phyloP scores from a whole-genome alignment of 306 rosid genomes.

The Rubus parviflorus region DNA sequence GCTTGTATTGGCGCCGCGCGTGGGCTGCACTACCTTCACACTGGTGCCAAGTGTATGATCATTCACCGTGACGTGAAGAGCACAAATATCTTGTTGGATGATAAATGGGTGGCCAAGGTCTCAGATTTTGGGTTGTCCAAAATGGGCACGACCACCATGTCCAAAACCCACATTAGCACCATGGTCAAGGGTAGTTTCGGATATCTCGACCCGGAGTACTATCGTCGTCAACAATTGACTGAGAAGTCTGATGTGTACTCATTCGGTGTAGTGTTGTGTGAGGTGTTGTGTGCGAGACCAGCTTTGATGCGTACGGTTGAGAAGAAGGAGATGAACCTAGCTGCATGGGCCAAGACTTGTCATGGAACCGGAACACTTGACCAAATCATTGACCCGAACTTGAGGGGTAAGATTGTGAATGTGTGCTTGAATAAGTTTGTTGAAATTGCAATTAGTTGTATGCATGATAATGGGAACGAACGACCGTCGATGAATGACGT shows the following conservation, averaged over 20 bases:
- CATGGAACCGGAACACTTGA: conserved; percentile 19
- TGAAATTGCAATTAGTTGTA: conserved; percentile 20
- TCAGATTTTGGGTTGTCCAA: conserved; percentile 19
- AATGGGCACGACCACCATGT: neutral
- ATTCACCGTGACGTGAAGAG: conserved; percentile 25
- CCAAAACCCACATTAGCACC: conserved; percentile 23
- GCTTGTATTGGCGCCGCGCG: conserved; percentile 16
- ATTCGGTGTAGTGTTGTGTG: conserved; percentile 52
- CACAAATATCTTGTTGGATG: conserved; percentile 22
- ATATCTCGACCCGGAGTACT: conserved; percentile 37
- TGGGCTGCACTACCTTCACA: conserved; percentile 22
- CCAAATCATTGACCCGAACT: conserved; percentile 37
- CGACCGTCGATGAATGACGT: conserved; percentile 38
- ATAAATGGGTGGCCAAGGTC: conserved; percentile 30
- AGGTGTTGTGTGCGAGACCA: conserved; percentile 44
- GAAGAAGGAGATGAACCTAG: neutral
- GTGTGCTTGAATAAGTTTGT: conserved; percentile 20
- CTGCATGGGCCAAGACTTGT: conserved; percentile 11
- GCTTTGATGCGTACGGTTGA: conserved; percentile 18
- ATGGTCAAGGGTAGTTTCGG: conserved; percentile 29
- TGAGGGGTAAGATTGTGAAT: conserved; percentile 30
- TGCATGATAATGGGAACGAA: conserved; percentile 24
- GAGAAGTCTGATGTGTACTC: conserved; percentile 63
- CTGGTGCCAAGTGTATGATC: conserved; percentile 3
- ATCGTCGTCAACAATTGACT: conserved; percentile 30